Percentiles rank a stretch among this genome's conserved stretches.
Conservation (phyloP, 345 rosid species). For the Citrus glauca region DNA sequence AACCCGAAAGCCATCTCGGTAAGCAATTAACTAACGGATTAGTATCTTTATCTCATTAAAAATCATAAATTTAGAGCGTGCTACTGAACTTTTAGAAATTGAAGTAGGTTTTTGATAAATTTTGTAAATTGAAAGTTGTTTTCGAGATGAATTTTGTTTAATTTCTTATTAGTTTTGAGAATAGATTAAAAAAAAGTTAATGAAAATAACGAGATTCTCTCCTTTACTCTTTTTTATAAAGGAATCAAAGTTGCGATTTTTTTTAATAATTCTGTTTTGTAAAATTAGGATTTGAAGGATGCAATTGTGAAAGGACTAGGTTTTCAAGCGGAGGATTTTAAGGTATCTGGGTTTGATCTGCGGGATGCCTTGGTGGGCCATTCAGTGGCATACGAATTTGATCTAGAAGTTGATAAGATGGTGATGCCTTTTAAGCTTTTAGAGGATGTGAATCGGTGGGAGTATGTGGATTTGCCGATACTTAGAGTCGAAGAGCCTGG, state of each 20-base stretch:
- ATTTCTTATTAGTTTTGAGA: neutral
- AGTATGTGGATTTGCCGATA: constrained; percentile 79
- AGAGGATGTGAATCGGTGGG: constrained; percentile 93
- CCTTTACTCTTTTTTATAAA: too few species aligned
- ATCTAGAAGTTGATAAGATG: constrained; percentile 61
- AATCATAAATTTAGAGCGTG: neutral
- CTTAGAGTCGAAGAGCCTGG: constrained; percentile 49
- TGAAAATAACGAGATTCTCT: too few species aligned
- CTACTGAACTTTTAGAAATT: neutral
- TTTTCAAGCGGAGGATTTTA: constrained; percentile 67
- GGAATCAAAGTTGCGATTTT: neutral
- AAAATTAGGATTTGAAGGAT: constrained; percentile 79
- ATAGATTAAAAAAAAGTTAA: too few species aligned
- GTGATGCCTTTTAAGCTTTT: constrained; percentile 77
- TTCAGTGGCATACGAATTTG: constrained; percentile 80
- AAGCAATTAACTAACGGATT: neutral
- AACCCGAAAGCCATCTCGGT: constrained; percentile 81
- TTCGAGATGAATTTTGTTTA: neutral
- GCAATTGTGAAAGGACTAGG: constrained; percentile 80
- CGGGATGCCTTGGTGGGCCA: constrained; percentile 84
- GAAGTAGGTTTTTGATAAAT: neutral
- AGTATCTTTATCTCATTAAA: neutral
- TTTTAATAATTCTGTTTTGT: neutral
- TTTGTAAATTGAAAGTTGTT: neutral
- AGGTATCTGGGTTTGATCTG: constrained; percentile 73